These are phyloP conservation scores for Colletotrichum zoysiae DNA, from an alignment of 2,329 filamentous ascomycete genomes.

Conservation along the genomic window DNA sequence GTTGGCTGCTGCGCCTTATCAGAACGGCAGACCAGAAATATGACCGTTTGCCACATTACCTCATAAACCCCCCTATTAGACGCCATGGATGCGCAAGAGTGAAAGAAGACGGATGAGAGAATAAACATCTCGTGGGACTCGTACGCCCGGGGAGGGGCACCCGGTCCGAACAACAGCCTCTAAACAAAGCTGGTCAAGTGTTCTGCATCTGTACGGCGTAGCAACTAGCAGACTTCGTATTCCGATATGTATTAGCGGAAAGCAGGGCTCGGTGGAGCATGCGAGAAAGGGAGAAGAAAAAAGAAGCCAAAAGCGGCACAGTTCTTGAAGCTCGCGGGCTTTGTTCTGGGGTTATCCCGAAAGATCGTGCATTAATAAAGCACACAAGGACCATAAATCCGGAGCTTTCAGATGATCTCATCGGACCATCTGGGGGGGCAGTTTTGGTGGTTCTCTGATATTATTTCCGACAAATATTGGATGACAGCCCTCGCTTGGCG, in stretches of 20 bases:
- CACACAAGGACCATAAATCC: too few species aligned
- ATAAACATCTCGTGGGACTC: not conserved
- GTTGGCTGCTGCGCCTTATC: constrained; percentile 2
- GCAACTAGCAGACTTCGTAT: constrained; percentile 22
- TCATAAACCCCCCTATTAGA: not conserved
- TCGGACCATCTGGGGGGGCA: not conserved
- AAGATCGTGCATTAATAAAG: not conserved
- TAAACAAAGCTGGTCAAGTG: constrained; percentile 13
- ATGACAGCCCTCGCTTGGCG: constrained; percentile 14
- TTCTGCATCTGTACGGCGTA: constrained; percentile 27
- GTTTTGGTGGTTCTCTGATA: not conserved
- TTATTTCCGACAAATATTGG: not conserved
- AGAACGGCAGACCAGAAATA: not conserved
- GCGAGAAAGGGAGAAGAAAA: not conserved
- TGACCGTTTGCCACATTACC: not conserved
- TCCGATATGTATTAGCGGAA: constrained; percentile 30
- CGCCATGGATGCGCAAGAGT: not conserved
- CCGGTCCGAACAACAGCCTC: constrained; percentile 22
- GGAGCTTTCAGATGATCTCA: fast-evolving
- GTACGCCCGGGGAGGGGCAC: constrained; percentile 12
- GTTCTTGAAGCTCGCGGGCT: not conserved
- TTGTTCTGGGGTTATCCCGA: not conserved
- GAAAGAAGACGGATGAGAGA: not conserved
- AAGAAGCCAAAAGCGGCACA: constrained; percentile 1
- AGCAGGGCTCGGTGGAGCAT: constrained; percentile 9